Evolutionary conservation across 306 rosid species (phyloP).

Genomic region (Sphenostylis stenocarpa): DNA sequence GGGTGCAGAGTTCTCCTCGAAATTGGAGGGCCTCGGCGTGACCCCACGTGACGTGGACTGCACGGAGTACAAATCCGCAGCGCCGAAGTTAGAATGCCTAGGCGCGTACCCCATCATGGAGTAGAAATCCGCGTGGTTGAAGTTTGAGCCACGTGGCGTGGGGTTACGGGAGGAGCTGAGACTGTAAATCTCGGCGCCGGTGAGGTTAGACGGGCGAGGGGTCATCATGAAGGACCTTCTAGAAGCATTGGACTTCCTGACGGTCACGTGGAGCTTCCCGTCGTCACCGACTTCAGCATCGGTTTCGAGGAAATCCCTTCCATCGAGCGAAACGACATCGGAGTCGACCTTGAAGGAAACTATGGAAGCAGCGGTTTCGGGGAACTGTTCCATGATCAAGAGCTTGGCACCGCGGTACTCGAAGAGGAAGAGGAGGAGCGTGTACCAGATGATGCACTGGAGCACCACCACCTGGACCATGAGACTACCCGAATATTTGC

Average conservation of each 20-base stretch:
- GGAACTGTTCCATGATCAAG: slow-evolving; percentile 94
- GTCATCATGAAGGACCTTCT: slow-evolving; percentile 74
- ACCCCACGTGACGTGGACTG: slow-evolving; percentile 81
- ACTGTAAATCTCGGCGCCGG: slow-evolving; percentile 96
- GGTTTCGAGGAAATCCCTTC: slow-evolving; percentile 83
- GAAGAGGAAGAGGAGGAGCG: slow-evolving; percentile 81
- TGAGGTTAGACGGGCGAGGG: slow-evolving; percentile 92
- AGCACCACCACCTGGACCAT: slow-evolving; percentile 95
- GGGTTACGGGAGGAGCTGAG: slow-evolving; percentile 86
- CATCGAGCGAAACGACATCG: slow-evolving; percentile 93
- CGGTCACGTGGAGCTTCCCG: slow-evolving; percentile 91
- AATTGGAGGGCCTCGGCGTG: slow-evolving; percentile 84
- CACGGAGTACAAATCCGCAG: slow-evolving; percentile 73
- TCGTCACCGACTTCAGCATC: slow-evolving; percentile 91
- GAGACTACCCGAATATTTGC: slow-evolving; percentile 55
- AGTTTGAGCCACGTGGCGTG: slow-evolving; percentile 90
- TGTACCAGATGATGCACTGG: slow-evolving; percentile 97
- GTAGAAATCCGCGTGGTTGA: slow-evolving; percentile 84
- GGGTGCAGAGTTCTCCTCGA: slow-evolving; percentile 66
- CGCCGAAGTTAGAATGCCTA: slow-evolving; percentile 77
- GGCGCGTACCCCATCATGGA: slow-evolving; percentile 82
- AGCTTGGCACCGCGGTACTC: slow-evolving; percentile 95
- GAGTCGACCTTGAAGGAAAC: slow-evolving; percentile 95
- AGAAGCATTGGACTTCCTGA: slow-evolving; percentile 84
- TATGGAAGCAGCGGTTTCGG: slow-evolving; percentile 94